Base-by-base conservation (phyloP, 2,329 filamentous ascomycete genomes). In the Monilinia aucupariae region DNA sequence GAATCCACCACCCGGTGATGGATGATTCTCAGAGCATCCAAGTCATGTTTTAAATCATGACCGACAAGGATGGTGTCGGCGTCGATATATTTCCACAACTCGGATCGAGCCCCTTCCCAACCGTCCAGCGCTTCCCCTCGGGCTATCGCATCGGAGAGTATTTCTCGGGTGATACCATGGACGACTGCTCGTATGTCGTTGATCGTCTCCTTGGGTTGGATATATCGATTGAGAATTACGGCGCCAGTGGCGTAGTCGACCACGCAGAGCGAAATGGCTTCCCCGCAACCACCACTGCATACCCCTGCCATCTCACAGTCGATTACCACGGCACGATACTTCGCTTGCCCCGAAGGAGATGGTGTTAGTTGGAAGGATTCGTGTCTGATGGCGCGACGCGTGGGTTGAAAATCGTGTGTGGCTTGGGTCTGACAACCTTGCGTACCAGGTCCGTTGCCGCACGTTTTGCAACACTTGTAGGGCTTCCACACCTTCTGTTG, bases 251-350 rank as follows among this genome's bases (percentile, higher is more conserved):
- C 61, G 56, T 78, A 78, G 68, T 82, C 80, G 43, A 79, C 71
- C 9, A 71, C 77, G 34, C 71, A 75, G 12, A 80, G 59, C 13
- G 72, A 74, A n/a, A 77, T 76, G 4, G 76, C 65, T 64, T 75
- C 75, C 47, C 65, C 58, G 30, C 65, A 68, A 41, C 73, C 71
- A 20, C 49, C 49, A 12, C 73, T 67, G 2, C 47, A 61, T 0
- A 78, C 69, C 17, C 69, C 71, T 6, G 78, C 78, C 79, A 81
- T 81, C 68, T 82, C 79, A 64, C 79, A 81, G 65, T 82, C 79
- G 9, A 82, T 67, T 0, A 73, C 76, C 2, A 82, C 74, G 3
- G 75, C 78, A 34, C 52, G 68, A 53, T 70, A 73, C 50, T 67
- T 72, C 8, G 52, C n/a, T 20, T 52, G 22, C 17, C 9, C 32